A percentile compares a stretch with the other conserved stretches of the same genome.
Conservation (phyloP, 129 eudicot genomes). For the Chrysanthemum makinoi region DNA sequence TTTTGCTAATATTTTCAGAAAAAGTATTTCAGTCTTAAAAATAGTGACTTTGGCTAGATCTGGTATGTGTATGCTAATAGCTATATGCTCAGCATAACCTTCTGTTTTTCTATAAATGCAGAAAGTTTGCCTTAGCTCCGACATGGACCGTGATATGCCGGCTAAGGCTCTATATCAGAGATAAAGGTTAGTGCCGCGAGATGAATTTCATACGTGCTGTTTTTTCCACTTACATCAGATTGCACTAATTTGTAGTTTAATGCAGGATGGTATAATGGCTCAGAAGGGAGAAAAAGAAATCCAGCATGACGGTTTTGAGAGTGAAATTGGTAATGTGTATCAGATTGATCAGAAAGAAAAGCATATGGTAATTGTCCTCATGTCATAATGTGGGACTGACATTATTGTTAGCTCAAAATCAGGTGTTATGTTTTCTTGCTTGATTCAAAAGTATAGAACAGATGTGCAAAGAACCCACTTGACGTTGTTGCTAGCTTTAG, state of each 20-base stretch:
- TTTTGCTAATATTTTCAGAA: neutral
- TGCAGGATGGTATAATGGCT: conserved; percentile 42
- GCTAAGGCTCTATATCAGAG: conserved; percentile 54
- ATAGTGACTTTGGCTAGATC: neutral
- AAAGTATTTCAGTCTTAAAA: neutral
- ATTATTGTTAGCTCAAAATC: conserved; percentile 2
- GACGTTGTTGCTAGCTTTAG: too few species aligned
- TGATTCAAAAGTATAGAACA: conserved; percentile 12
- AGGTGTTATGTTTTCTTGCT: conserved; percentile 13
- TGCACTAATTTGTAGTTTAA: conserved; percentile 19
- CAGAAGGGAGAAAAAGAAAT: conserved; percentile 49
- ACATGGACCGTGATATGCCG: too few species aligned
- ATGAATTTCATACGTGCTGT: conserved; percentile 5
- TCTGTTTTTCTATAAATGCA: too few species aligned
- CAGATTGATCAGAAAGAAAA: conserved; percentile 73
- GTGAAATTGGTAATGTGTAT: conserved; percentile 35
- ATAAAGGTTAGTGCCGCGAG: conserved; percentile 42
- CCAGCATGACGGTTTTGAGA: conserved; percentile 58
- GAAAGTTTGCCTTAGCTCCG: too few species aligned
- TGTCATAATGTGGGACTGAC: conserved; percentile 1
- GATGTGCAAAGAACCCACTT: neutral
- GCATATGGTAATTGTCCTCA: conserved; percentile 43
- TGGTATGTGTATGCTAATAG: neutral
- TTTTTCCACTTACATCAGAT: conserved; percentile 6
- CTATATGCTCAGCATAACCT: too few species aligned